Conservation (phyloP, 2,329 filamentous ascomycete species). For the Beauveria bassiana region DNA sequence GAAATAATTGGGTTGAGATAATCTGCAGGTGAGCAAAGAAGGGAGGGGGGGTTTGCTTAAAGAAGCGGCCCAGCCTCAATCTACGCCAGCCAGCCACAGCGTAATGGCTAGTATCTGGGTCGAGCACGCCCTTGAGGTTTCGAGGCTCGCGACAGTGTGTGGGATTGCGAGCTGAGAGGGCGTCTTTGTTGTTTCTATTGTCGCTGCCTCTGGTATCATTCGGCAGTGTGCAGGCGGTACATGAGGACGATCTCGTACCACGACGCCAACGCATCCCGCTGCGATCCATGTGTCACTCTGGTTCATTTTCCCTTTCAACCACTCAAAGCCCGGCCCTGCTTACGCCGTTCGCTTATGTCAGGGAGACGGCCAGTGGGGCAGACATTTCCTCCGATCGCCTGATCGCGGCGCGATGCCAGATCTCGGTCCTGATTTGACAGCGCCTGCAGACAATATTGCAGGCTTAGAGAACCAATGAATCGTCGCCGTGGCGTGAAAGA, state of each 20-base stretch:
- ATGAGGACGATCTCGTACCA: not conserved
- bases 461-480: not conserved
- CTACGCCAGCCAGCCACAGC: conserved; percentile 2
- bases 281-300: no score
- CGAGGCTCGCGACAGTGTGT: not conserved
- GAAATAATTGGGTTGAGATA: not conserved
- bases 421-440: conserved; percentile 5
- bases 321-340: no score
- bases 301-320: not conserved
- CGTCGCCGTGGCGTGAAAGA: not conserved
- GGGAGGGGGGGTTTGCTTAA: not conserved
- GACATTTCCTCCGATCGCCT: conserved; percentile 1
- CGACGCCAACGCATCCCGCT: not conserved
- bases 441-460: not conserved
- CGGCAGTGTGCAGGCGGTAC: not conserved
- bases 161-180: not conserved
- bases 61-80: not conserved
- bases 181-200: not conserved
- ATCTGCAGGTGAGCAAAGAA: not conserved
- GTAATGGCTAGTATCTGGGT: not conserved
- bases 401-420: conserved; percentile 7
- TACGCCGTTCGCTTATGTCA: no score
- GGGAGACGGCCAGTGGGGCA: not conserved
- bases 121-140: not conserved
- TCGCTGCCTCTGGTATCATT: not conserved